Percentiles rank a stretch among this genome's conserved stretches.
Conservation (phyloP, 2,329 filamentous ascomycete genomes). For the Aspergillus tamarii region DNA sequence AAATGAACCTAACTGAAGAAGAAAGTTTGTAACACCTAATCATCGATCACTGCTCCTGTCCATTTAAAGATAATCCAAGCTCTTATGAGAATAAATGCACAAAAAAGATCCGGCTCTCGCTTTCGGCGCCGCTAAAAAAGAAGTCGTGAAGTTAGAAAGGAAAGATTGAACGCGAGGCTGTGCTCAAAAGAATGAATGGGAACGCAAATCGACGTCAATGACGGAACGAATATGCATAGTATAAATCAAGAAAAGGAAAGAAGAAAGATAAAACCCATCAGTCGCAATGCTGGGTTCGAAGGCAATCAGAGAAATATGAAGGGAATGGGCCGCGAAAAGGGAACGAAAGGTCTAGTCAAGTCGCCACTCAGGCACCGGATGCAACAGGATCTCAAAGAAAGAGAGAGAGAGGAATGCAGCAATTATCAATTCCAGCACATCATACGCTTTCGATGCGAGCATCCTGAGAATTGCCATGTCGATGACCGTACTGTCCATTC, state of each 20-base stretch:
- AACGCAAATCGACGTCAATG: neutral
- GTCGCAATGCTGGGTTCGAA: neutral
- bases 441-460: constrained; percentile 34
- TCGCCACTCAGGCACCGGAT: neutral
- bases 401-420: neutral
- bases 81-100: neutral
- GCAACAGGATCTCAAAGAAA: neutral
- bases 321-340: neutral
- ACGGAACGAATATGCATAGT: neutral
- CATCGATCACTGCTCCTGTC: neutral
- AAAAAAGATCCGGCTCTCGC: neutral
- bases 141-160: neutral
- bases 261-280: neutral
- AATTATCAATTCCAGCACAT: neutral
- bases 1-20: neutral
- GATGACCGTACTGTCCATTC: constrained; percentile 33
- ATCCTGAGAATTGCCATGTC: constrained; percentile 36
- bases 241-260: neutral
- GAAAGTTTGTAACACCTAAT: neutral
- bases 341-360: neutral
- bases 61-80: neutral
- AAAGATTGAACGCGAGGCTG: neutral
- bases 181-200: neutral
- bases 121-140: neutral
- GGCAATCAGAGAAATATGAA: neutral